phyloP scores from a whole-genome alignment of 2,329 filamentous ascomycete genomes.

The Penicillium psychrosexuale region DNA sequence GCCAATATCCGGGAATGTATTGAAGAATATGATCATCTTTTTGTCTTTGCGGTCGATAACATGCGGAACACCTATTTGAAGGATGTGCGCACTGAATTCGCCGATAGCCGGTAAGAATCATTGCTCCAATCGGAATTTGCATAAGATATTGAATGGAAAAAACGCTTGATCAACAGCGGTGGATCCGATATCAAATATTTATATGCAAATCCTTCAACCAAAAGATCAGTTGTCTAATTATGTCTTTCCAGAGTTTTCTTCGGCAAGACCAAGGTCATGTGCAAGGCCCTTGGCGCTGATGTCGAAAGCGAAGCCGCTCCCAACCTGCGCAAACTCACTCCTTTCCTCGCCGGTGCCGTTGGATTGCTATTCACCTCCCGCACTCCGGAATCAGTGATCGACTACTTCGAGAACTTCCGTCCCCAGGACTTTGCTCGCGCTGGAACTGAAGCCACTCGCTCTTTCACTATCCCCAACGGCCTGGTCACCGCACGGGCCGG shows the following conservation, averaged over 20 bases:
- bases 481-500: slow-evolving; percentile 74
- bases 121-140: neutral
- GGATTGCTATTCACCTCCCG: slow-evolving; percentile 89
- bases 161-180: slow-evolving; percentile 2
- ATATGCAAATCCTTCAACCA: neutral
- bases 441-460: slow-evolving; percentile 69
- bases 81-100: slow-evolving; percentile 78
- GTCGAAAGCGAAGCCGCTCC: slow-evolving; percentile 76
- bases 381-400: slow-evolving; percentile 60
- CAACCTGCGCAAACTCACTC: slow-evolving; percentile 67
- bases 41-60: slow-evolving; percentile 91
- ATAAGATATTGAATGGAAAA: neutral
- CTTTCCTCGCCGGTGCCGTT: slow-evolving; percentile 74
- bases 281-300: slow-evolving; percentile 79
- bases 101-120: slow-evolving; percentile 69
- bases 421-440: slow-evolving; percentile 90
- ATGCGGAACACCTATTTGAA: slow-evolving; percentile 98
- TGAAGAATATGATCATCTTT: slow-evolving; percentile 83
- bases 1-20: slow-evolving; percentile 81
- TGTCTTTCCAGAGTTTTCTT: slow-evolving; percentile 75
- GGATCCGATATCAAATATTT: slow-evolving; percentile 2
- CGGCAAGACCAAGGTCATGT: slow-evolving; percentile 99
- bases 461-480: slow-evolving; percentile 79
- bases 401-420: slow-evolving; percentile 69
- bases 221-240: slow-evolving; percentile 1